Percentiles rank a stretch among this genome's conserved stretches.
These are phyloP conservation scores for Casuarina glauca DNA, from an alignment of 306 rosid species.

Conservation along the genomic window DNA sequence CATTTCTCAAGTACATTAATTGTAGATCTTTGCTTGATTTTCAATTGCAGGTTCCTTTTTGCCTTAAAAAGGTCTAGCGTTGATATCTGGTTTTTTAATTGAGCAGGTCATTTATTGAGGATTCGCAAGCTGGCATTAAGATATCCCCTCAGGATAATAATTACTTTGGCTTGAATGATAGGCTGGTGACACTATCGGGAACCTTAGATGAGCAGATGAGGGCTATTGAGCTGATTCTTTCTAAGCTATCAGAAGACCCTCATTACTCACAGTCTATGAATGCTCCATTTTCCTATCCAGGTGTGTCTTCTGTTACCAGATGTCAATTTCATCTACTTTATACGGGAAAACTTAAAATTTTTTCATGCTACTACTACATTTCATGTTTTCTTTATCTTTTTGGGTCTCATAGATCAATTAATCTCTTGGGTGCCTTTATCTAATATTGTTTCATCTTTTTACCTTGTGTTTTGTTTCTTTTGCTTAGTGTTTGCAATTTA, in stretches of 20 bases:
- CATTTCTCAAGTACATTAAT: not conserved
- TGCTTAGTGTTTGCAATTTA: not conserved
- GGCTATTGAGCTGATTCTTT: slow-evolving; percentile 81
- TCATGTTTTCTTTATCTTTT: not conserved
- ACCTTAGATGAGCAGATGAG: slow-evolving; percentile 91
- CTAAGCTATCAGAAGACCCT: slow-evolving; percentile 92
- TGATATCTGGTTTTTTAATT: slow-evolving; percentile 33
- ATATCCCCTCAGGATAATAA: slow-evolving; percentile 98
- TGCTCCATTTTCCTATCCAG: slow-evolving; percentile 92
- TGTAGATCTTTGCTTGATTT: not conserved
- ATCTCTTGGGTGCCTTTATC: not conserved
- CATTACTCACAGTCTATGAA: slow-evolving; percentile 89
- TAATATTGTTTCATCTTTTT: not conserved
- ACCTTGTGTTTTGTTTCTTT: not conserved
- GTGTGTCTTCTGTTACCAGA: slow-evolving; percentile 45
- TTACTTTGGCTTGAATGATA: slow-evolving; percentile 85
- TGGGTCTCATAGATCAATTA: not conserved
- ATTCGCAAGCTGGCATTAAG: slow-evolving; percentile 95
- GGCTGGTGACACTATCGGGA: slow-evolving; percentile 93
- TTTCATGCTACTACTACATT: not conserved
- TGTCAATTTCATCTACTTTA: slow-evolving; percentile 6
- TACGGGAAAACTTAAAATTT: not conserved
- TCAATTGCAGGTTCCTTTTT: slow-evolving; percentile 22
- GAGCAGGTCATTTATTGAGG: slow-evolving; percentile 94
- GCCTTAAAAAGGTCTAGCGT: slow-evolving; percentile 21